Base-by-base conservation (phyloP, 148 eudicot species). In the Rhododendron simsii region DNA sequence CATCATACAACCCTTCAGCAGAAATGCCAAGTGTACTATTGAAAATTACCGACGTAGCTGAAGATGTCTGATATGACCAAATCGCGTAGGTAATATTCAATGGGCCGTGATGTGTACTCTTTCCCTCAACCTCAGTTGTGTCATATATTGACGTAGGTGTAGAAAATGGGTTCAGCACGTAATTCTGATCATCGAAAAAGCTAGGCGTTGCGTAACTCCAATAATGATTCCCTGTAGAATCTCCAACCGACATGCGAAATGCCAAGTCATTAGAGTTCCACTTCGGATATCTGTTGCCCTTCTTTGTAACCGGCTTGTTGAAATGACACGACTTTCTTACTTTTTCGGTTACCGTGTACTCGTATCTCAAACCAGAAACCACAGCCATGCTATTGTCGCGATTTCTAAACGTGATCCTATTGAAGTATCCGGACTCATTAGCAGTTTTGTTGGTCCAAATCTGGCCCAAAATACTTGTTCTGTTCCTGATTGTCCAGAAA, bases 1-100 rank as follows among this genome's bases (percentile, higher is more conserved):
- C 86, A 84, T 87, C 84, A 44, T 84, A 87, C 23, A 84, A 50
- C 44, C 89, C 89, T 80, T 87, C 89, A 67, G 89, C 84, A 39
- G 84, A 80, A 80, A 87, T 87, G 12, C 11, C 79, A 53, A 51
- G 23, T 18, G 0, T 16, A 39, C 48, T 63, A 41, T 15, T 13
- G 16, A 35, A 4, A 45, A 20, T 79, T 8, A 9, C 23, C 9
- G 78, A 87, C 47, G 51, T 37, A 16, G 76, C 2, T 67, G 80
- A 67, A 35, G 67, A 26, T 41, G 10, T 16, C 2, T 5, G 26
- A 33, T 20, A 23, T 18, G 28, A 13, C 13, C 7, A 44, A 28
- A 87, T 61, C 1, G 47, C 26, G 41, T 86, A 86, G 77, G 71
- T 81, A 23, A 86, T 81, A 53, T 86, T 81, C 48, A 81, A 1